These are phyloP conservation scores for Moesziomyces sp. DNA, from an alignment of 1,284 basidiomycete species.

Conservation along the genomic window DNA sequence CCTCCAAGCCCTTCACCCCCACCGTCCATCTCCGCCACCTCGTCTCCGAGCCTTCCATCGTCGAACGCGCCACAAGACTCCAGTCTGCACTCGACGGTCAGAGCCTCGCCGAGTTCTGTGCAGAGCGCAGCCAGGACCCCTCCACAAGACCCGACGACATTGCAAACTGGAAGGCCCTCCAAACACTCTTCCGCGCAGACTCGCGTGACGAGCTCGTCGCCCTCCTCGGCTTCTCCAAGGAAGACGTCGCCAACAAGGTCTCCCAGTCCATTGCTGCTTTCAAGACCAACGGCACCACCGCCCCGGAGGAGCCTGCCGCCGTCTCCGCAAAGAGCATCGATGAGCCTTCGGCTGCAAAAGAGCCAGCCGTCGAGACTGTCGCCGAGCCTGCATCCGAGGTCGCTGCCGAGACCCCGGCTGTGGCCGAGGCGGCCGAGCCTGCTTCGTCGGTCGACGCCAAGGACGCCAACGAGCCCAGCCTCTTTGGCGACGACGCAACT, in stretches of 20 bases:
- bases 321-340: constrained; percentile 56
- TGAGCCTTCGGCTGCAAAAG: constrained; percentile 69
- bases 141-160: constrained; percentile 69
- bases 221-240: constrained; percentile 91
- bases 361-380: constrained; percentile 68
- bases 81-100: constrained; percentile 76
- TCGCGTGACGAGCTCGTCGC: constrained; percentile 90
- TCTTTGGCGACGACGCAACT: constrained; percentile 83
- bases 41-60: constrained; percentile 80
- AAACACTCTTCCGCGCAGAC: constrained; percentile 88
- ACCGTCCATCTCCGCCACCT: constrained; percentile 64
- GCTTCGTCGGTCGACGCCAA: constrained; percentile 14
- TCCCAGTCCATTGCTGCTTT: constrained; percentile 82
- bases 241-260: constrained; percentile 82
- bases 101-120: constrained; percentile 61
- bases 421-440: constrained; percentile 1
- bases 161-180: constrained; percentile 82
- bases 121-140: constrained; percentile 56
- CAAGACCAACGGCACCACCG: constrained; percentile 38
- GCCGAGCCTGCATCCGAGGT: constrained; percentile 72
- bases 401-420: constrained; percentile 10
- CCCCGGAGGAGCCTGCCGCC: constrained; percentile 64
- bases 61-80: constrained; percentile 80
- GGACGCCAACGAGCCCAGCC: constrained; percentile 72
- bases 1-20: constrained; percentile 65